Conservation (phyloP, 129 eudicot species). For the Apium graveolens region DNA sequence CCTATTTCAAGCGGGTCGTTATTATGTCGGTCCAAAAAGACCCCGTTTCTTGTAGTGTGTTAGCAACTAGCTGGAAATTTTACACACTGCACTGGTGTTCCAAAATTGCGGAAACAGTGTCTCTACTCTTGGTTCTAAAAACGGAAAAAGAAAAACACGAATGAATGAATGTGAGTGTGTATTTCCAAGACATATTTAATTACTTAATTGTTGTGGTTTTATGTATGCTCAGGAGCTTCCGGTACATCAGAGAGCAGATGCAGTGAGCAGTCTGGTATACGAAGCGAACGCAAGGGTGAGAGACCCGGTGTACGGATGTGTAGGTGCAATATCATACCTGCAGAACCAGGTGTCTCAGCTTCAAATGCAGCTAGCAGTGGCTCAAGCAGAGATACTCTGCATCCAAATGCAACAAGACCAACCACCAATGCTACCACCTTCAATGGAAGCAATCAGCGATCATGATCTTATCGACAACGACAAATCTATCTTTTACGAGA, state of each 20-base stretch:
- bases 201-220: not conserved
- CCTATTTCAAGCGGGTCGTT: too few relatives aligned
- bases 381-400: slow-evolving; percentile 80
- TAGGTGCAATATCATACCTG: slow-evolving; percentile 66
- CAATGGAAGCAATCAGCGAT: slow-evolving; percentile 3
- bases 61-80: too few relatives aligned
- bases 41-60: too few relatives aligned
- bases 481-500: slow-evolving; percentile 14
- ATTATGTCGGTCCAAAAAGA: too few relatives aligned
- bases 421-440: slow-evolving; percentile 6
- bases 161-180: too few relatives aligned
- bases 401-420: slow-evolving; percentile 65
- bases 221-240: not conserved
- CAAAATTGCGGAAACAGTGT: too few relatives aligned
- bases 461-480: slow-evolving; percentile 27
- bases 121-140: too few relatives aligned
- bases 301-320: slow-evolving; percentile 88
- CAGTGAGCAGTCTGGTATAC: slow-evolving; percentile 83
- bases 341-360: slow-evolving; percentile 72
- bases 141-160: too few relatives aligned
- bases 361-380: slow-evolving; percentile 86
- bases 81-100: too few relatives aligned
- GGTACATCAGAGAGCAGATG: slow-evolving; percentile 54
- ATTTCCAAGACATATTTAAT: too few relatives aligned
- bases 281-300: slow-evolving; percentile 75